Conservation (phyloP, 1,284 basidiomycete species). For the Pseudozyma sp. region DNA sequence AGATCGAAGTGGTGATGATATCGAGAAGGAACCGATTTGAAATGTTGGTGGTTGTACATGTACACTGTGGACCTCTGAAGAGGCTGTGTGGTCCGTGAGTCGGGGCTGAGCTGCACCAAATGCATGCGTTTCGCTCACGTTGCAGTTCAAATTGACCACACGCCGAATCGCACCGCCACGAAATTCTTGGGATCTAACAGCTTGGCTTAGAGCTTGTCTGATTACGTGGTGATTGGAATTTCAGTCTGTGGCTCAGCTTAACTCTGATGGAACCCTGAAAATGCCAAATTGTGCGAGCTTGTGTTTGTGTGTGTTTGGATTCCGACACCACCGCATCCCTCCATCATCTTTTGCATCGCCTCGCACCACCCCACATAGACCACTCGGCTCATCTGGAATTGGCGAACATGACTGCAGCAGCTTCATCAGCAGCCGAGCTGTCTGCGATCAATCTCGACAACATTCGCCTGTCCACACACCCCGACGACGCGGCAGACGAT, state of each 20-base stretch:
- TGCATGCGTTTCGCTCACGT: no score
- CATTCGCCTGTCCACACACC: constrained; percentile 17
- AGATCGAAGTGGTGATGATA: neutral
- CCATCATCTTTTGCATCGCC: neutral
- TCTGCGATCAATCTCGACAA: constrained; percentile 26
- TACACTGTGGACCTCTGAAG: neutral
- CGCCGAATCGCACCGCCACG: constrained; percentile 18
- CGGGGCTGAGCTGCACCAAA: no score
- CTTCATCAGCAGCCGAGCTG: constrained; percentile 4
- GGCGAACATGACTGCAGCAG: constrained; percentile 7
- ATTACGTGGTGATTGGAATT: no score
- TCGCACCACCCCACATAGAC: neutral
- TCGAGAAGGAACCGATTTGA: neutral
- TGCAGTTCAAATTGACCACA: constrained; percentile 5
- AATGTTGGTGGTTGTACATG: no score
- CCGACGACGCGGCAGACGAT: constrained; percentile 16
- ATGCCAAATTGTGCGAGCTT: constrained; percentile 20
- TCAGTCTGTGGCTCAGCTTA: neutral
- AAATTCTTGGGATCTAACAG: neutral
- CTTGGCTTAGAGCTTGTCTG: neutral
- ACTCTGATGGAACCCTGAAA: constrained; percentile 4
- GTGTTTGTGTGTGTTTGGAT: neutral
- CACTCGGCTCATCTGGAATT: neutral
- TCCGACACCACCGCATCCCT: neutral
- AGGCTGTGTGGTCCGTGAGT: constrained; percentile 18